Evolutionary conservation across 768 basidiomycete genomes (phyloP), one percentile per base, ranked within the genome.

Genomic region (Sistotremastrum niveocremeum): DNA sequence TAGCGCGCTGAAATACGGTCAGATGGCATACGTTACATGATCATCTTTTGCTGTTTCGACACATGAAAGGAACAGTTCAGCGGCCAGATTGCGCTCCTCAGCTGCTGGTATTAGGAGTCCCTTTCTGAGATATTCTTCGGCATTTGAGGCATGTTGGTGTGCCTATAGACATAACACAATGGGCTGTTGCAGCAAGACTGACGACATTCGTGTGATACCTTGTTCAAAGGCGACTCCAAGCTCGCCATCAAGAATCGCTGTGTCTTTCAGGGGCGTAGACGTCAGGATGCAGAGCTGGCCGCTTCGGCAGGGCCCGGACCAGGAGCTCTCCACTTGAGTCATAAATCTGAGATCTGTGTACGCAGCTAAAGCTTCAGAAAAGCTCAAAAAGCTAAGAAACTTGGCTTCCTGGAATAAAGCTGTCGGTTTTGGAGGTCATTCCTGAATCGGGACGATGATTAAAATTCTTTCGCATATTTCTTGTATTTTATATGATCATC

Each of bases 101-200:
- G 76, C 70, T 7, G 86, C 82, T 34, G 76, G 74, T 20, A 85
- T 73, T 44, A 85, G 70, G 5, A 84, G 66, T 8, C 86, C 86
- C 48, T 75, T 72, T 8, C 67, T 69, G 39, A 72, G 57, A 55
- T 73, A 76, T 48, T 87, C 84, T 43, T 88, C 84, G 34, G 84
- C 85, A 55, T 81, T 82, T 10, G 79, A 78, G 45, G 81, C 81
- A 62, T 87, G 84, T 54, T 81, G 77, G 60, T 89, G 83, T 20
- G 86, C 85, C 84, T 88, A 20, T 12, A n/a, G 30, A 7, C 12
- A 12, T 34, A 28, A 12, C 28, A 28, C 35, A 9, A 11, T 31
- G 34, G 7, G 30, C 33, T 33, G 39, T 20, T 35, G 29, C 5
- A 31, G 33, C 32, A 41, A 32, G 12, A n/a, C 12, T n/a, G 37